These are phyloP conservation scores for Aristolochia californica DNA, from an alignment of 164 flowering plant genomes.

Conservation along the genomic window DNA sequence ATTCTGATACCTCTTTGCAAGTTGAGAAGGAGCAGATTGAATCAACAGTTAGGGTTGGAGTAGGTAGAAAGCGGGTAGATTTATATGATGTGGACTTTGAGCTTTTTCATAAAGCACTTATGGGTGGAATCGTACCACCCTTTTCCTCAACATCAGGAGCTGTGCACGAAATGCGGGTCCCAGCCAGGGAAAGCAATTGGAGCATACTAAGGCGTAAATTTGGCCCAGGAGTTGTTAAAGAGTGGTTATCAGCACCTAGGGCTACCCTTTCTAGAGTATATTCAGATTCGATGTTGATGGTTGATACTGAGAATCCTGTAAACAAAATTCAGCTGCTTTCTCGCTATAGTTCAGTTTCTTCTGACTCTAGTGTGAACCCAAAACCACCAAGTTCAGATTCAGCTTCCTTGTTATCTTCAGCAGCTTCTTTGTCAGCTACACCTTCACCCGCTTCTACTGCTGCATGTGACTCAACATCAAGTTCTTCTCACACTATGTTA, in stretches of 20 bases:
- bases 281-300: constrained; percentile 49
- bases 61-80: constrained; percentile 36
- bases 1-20: constrained; percentile 1
- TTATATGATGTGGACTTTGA: constrained; percentile 63
- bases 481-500: constrained; percentile 34
- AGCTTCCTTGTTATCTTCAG: constrained; percentile 58
- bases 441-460: constrained; percentile 70
- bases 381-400: constrained; percentile 40
- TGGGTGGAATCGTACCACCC: constrained; percentile 71
- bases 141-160: constrained; percentile 37
- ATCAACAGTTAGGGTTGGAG: constrained; percentile 8
- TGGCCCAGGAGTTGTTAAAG: constrained; percentile 44
- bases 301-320: constrained; percentile 15
- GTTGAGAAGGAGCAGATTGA: constrained; percentile 7
- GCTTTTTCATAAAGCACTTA: constrained; percentile 49
- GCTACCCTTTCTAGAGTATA: constrained; percentile 38
- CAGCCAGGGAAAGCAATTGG: constrained; percentile 70
- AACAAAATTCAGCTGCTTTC: constrained; percentile 19
- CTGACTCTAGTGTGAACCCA: constrained; percentile 28
- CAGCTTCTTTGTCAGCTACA: constrained; percentile 47
- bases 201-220: constrained; percentile 44
- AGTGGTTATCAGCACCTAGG: constrained; percentile 32
- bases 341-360: constrained; percentile 44
- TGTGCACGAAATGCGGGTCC: constrained; percentile 49
- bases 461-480: constrained; percentile 55